Evolutionary conservation across 75 land plant genomes (phyloP).

Genomic region (Cryptomeria japonica): DNA sequence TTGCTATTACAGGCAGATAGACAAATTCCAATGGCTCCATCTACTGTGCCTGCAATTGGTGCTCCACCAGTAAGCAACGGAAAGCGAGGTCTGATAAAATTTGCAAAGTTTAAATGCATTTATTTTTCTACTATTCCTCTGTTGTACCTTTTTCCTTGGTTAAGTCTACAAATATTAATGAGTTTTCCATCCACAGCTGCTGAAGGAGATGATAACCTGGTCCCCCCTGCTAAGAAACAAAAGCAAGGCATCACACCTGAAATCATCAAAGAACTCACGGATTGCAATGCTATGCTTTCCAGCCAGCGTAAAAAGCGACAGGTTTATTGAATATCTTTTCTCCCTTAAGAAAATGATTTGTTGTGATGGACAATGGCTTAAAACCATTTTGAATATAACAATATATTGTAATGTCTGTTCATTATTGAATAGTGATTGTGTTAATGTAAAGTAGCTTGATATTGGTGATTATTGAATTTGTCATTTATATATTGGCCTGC

Average conservation of each 20-base stretch:
- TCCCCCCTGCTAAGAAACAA: constrained; percentile 67
- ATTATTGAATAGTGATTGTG: background rate
- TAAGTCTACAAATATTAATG: background rate
- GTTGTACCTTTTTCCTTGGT: background rate
- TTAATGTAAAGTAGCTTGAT: background rate
- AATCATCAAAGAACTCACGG: constrained; percentile 83
- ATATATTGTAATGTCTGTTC: background rate
- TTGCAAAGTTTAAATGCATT: background rate
- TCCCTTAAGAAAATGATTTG: background rate
- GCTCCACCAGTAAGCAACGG: constrained; percentile 73
- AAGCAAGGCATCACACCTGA: constrained; percentile 76
- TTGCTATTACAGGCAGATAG: constrained; percentile 77
- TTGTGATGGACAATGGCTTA: background rate
- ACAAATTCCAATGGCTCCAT: constrained; percentile 55
- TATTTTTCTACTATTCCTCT: background rate
- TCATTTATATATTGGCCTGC: background rate
- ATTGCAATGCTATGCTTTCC: constrained; percentile 88
- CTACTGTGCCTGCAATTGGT: constrained; percentile 36
- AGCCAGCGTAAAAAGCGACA: constrained; percentile 92
- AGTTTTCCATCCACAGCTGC: constrained; percentile 19
- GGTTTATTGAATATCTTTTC: constrained; percentile 42
- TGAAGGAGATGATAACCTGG: constrained; percentile 59
- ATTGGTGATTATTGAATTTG: background rate
- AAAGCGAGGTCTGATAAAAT: constrained; percentile 66
- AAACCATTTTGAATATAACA: background rate